These are phyloP conservation scores for Reticulascus tulasneorum DNA, from an alignment of 2,329 filamentous ascomycete genomes.

Conservation along the genomic window DNA sequence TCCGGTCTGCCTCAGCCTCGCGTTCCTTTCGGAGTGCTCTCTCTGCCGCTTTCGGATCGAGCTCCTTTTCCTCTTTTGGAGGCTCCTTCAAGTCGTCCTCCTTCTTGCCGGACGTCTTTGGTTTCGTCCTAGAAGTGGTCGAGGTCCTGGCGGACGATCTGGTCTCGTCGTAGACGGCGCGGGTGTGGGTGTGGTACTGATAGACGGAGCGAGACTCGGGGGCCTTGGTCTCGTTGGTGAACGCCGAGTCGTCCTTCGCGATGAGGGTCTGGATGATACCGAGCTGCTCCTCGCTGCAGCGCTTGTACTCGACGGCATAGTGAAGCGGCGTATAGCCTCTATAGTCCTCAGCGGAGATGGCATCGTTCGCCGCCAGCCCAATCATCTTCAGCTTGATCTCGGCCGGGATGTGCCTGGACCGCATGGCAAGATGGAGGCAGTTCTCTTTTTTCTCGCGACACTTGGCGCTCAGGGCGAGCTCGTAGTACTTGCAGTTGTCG, in stretches of 20 bases:
- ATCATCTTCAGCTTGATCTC: background rate
- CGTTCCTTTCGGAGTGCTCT: background rate
- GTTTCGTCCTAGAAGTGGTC: background rate
- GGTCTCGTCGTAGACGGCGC: background rate
- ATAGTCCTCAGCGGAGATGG: background rate
- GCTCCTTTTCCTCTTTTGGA: background rate
- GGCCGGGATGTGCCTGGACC: background rate
- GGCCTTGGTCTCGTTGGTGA: slow-evolving; percentile 5
- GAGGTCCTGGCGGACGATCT: background rate
- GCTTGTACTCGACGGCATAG: slow-evolving; percentile 18
- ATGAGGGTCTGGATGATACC: slow-evolving; percentile 14
- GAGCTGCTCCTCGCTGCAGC: slow-evolving; percentile 16
- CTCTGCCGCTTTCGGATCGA: background rate
- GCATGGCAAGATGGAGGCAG: slow-evolving; percentile 1
- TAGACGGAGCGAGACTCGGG: slow-evolving; percentile 1
- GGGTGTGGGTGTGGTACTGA: slow-evolving; percentile 1
- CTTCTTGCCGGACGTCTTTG: background rate
- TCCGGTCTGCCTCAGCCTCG: background rate
- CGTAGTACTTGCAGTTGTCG: slow-evolving; percentile 1
- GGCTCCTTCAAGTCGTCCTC: background rate
- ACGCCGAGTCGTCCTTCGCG: slow-evolving; percentile 12
- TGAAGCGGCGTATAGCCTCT: slow-evolving; percentile 17
- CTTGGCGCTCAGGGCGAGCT: background rate
- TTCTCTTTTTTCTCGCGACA: slow-evolving; percentile 1
- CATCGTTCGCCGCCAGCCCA: background rate